Base-by-base conservation (phyloP, 352 stramenopile genomes). In the Albugo laibachii region DNA sequence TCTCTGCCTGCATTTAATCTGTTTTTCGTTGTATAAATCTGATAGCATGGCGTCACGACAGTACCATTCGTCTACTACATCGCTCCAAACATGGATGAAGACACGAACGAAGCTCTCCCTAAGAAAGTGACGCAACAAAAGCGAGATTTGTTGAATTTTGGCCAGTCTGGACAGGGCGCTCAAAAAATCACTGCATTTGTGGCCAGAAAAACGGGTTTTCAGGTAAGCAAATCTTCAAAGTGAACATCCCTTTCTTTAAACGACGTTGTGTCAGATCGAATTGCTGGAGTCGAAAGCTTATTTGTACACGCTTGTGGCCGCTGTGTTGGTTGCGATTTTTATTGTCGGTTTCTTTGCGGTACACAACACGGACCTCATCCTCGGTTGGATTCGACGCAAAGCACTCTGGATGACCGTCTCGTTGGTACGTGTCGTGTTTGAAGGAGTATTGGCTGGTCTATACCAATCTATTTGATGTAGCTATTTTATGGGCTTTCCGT, bases 331-430 rank as follows among this genome's bases (percentile, higher is more conserved):
- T 0, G 45, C 59, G 1, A 45, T 77, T 6, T 53, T 56, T 2
- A 11, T 83, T 16, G 55, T 55, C 14, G 75, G 58, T 31, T 79
- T 83, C 50, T 57, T 86, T 39, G 55, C 85, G 27, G 56, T 82
- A 24, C 50, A 55, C 41, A 67, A 91, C 60, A 47, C 88, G 13
- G 71, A 88, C 60, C 58, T 66, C 48, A 62, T 91, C 18, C 44
- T 91, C 45, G 49, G 58, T 36, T 82, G 82, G 45, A 55, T 88
- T 20, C 75, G 75, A 43, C 69, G 71, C 57, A 85, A 85, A 51
- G 71, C 77, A 48, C 65, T 91, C 16, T 91, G 78, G 78, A 86
- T 91, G 70, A 82, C 69, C 0, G 76, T 91, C 34, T 91, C 77
- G 37, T 57, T 91, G 52, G 64, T 79, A 53, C 45, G 64, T 46